Evolutionary conservation across 2,329 filamentous ascomycete species (phyloP).

Genomic region (Aspergillus sojae): DNA sequence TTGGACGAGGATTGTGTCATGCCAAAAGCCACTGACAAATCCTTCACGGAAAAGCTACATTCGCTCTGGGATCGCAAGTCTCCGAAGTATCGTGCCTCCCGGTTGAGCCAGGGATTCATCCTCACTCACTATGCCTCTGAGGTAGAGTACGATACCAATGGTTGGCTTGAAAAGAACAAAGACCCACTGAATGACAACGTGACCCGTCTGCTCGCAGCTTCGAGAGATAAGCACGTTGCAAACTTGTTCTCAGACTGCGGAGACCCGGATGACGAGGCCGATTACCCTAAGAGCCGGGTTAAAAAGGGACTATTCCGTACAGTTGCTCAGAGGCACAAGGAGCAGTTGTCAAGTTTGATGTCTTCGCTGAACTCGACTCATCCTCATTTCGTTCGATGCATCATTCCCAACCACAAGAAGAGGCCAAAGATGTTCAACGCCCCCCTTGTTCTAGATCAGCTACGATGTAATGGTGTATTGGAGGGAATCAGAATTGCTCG

Average conservation of each 20-base stretch:
- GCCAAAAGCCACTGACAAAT: slow-evolving; percentile 96
- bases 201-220: slow-evolving; percentile 81
- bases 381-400: slow-evolving; percentile 97
- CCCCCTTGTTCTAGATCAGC: slow-evolving; percentile 89
- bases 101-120: slow-evolving; percentile 88
- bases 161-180: slow-evolving; percentile 99
- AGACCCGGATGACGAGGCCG: slow-evolving; percentile 73
- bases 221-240: slow-evolving; percentile 80
- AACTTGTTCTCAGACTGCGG: slow-evolving; percentile 85
- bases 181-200: slow-evolving; percentile 97
- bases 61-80: slow-evolving; percentile 96
- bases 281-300: slow-evolving; percentile 73
- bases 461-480: slow-evolving; percentile 99
- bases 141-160: slow-evolving; percentile 92
- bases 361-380: slow-evolving; percentile 91
- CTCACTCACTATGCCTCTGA: slow-evolving; percentile 97
- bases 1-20: slow-evolving; percentile 97
- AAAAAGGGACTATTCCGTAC: slow-evolving; percentile 98
- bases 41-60: slow-evolving; percentile 97
- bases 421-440: slow-evolving; percentile 89
- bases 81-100: slow-evolving; percentile 84
- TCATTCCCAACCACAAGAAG: slow-evolving; percentile 98
- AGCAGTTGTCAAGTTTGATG: slow-evolving; percentile 97
- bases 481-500: slow-evolving; percentile 96
- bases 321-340: slow-evolving; percentile 94